Evolutionary conservation across 2,329 filamentous ascomycete genomes (phyloP).

Genomic region (Harringtonia lauricola): DNA sequence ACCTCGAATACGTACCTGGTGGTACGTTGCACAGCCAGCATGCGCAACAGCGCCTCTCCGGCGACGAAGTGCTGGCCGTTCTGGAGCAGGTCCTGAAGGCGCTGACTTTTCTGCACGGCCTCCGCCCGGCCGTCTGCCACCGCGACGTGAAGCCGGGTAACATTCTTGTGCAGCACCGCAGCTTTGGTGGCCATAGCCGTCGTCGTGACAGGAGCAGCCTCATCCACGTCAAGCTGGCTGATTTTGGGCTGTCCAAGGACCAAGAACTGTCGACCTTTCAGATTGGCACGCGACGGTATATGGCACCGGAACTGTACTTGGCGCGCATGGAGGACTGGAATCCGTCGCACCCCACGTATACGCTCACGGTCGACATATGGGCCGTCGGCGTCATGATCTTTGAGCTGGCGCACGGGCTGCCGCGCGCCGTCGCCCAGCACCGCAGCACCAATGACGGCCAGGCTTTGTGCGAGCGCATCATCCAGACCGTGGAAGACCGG

Average conservation of each 20-base stretch:
- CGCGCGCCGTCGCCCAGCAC: not conserved
- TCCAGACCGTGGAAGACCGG: not conserved
- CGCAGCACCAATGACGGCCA: not conserved
- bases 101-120: not conserved
- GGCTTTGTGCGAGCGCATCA: not conserved
- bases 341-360: conserved; percentile 72
- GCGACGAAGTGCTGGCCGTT: conserved; percentile 5
- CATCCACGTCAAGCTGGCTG: conserved; percentile 77
- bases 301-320: conserved; percentile 86
- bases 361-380: conserved; percentile 90
- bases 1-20: not conserved
- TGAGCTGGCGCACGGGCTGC: not conserved
- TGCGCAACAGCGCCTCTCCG: not conserved
- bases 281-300: conserved; percentile 87
- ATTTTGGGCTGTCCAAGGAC: conserved; percentile 93
- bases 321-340: conserved; percentile 25
- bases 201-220: conserved; percentile 25
- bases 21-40: not conserved
- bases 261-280: conserved; percentile 93
- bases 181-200: not conserved
- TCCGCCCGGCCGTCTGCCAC: conserved; percentile 46
- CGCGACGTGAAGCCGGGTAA: conserved; percentile 22
- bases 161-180: conserved; percentile 50
- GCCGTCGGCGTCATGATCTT: conserved; percentile 84
- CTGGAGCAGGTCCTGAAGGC: not conserved